Base-by-base conservation (phyloP, 2,329 filamentous ascomycete genomes). In the Cryoendolithus antarcticus region DNA sequence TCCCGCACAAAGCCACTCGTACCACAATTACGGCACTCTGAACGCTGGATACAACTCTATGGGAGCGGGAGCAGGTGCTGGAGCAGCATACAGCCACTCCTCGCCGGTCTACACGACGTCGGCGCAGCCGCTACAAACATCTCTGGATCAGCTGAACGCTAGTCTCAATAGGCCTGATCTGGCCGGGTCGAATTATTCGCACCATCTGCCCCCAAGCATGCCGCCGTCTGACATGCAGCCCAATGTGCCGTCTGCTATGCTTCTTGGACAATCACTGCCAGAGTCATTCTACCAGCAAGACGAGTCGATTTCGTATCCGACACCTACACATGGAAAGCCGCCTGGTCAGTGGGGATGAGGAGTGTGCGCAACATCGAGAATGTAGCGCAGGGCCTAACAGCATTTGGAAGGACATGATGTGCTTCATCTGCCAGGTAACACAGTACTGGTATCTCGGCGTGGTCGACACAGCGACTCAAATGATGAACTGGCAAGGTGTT, bases 201-300 rank as follows among this genome's bases (percentile, higher is more conserved):
- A 41, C 7, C 34, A 36, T 9, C 24, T 36, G 12, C 12, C 39
- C 4, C 37, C 32, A 13, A 36, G 34, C 8, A 32, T 30, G n/a
- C 30, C 34, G 12, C 24, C 37, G 34, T 28, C 39, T 32, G 39
- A 31, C 4, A 10, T 13, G 24, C 30, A 21, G 6, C 13, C 34
- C 15, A 32, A 32, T 8, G 12, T 27, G 10, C 24, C 34, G 30
- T 33, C 34, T 8, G 34, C 15, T 28, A 33, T 41, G 39, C 30
- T 41, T 27, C 27, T 41, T 10, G 35, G 35, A 10, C 27, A 41
- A 29, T 19, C 34, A 21, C 11, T 41, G 30, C 39, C 39, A 9
- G 21, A 35, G 4, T 36, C 36, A 30, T 41, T 41, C 34, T 41
- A 41, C 24, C 39, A 41, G 30, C 39, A 41, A 9, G 39, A 41